Evolutionary conservation across 2,329 filamentous ascomycete species (phyloP).

Genomic region (Diaporthe longicolla): DNA sequence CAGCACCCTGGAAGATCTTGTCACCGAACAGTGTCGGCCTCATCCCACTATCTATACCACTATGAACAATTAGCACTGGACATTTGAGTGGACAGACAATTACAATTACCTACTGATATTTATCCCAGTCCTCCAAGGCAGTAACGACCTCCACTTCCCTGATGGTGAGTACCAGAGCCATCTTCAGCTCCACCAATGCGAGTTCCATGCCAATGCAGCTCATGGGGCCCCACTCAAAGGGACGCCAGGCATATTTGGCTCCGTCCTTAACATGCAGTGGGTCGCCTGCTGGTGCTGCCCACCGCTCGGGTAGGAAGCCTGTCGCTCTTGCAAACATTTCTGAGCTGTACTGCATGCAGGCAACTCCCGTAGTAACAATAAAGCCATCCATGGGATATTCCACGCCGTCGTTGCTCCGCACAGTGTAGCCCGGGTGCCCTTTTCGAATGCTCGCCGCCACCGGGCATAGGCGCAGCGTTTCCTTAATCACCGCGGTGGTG

Average conservation of each 20-base stretch:
- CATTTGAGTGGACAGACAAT: not conserved
- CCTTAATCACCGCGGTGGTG: constrained; percentile 67
- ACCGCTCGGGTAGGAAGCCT: constrained; percentile 60
- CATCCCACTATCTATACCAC: not conserved
- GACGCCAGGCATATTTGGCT: constrained; percentile 48
- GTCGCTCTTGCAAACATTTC: constrained; percentile 55
- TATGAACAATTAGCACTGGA: not conserved
- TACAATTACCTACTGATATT: constrained; percentile 9
- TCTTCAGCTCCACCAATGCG: constrained; percentile 53
- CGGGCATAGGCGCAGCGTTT: constrained; percentile 67
- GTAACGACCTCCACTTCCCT: constrained; percentile 37
- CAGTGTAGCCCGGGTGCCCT: constrained; percentile 49
- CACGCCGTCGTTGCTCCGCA: constrained; percentile 52
- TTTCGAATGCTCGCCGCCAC: constrained; percentile 58
- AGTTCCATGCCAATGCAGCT: constrained; percentile 55
- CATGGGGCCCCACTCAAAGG: constrained; percentile 56
- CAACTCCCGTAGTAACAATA: constrained; percentile 42
- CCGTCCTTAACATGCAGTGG: constrained; percentile 45
- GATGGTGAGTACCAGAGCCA: constrained; percentile 44
- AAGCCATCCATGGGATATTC: constrained; percentile 55
- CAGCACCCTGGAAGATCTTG: constrained; percentile 22
- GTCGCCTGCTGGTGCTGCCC: constrained; percentile 50
- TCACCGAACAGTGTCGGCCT: constrained; percentile 35
- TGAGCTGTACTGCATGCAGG: constrained; percentile 50
- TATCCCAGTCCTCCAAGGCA: constrained; percentile 35